phyloP scores from a whole-genome alignment of 495 filamentous ascomycete genomes.

The Penicillium silybi region DNA sequence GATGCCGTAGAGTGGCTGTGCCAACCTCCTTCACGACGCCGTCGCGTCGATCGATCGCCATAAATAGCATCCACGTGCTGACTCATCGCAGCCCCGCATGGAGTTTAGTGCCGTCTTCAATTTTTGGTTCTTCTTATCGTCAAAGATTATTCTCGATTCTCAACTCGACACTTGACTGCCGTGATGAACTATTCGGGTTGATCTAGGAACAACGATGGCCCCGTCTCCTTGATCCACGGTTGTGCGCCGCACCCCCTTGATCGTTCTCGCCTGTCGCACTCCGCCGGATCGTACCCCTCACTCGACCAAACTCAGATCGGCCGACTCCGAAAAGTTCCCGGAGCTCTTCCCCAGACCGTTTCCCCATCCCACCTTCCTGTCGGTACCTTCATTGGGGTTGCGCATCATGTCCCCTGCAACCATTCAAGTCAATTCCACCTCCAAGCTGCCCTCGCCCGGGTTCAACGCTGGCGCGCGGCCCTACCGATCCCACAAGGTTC shows the following conservation, averaged over 20 bases:
- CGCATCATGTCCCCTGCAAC: conserved; percentile 39
- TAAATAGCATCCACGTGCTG: conserved; percentile 18
- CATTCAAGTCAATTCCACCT: conserved; percentile 28
- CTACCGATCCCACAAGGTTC: conserved; percentile 50
- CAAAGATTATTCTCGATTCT: not conserved
- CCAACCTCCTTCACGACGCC: conserved; percentile 15
- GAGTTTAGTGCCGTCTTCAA: conserved; percentile 6
- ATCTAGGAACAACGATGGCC: not conserved
- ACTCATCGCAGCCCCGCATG: conserved; percentile 15
- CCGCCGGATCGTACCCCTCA: conserved; percentile 28
- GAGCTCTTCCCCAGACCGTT: conserved; percentile 18
- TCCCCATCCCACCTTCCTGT: conserved; percentile 4
- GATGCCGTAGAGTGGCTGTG: conserved; percentile 22
- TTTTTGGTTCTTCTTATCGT: not conserved
- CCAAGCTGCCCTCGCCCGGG: conserved; percentile 38
- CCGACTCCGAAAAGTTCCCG: conserved; percentile 27
- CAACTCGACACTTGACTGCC: not conserved
- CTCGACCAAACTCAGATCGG: conserved; percentile 20
- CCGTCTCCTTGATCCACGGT: conserved; percentile 4
- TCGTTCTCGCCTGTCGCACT: conserved; percentile 13
- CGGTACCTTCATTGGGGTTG: conserved; percentile 13
- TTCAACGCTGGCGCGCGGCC: conserved; percentile 46
- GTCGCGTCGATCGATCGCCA: conserved; percentile 16
- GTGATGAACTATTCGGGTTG: conserved; percentile 10
- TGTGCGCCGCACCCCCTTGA: conserved; percentile 1